A percentile compares a stretch with the other conserved stretches of the same genome.
Evolutionary conservation across 192 early-diverging fungal species (phyloP).

Genomic region (Coemansia sp.): DNA sequence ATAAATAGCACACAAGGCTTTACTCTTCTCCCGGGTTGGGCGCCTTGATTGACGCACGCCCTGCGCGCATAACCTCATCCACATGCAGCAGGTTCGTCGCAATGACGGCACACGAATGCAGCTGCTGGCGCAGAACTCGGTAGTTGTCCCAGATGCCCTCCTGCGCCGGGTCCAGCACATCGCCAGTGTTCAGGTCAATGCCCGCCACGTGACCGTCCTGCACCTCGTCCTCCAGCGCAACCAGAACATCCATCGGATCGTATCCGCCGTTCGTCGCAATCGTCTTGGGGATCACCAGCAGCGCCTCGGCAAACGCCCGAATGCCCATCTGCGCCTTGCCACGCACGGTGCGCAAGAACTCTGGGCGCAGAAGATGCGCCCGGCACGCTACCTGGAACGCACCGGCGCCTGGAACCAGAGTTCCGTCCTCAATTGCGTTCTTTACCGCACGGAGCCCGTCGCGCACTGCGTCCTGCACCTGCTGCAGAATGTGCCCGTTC

Average conservation of each 20-base stretch:
- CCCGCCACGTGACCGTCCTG: slow-evolving; percentile 89
- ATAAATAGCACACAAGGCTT: neutral
- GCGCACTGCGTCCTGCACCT: slow-evolving; percentile 97
- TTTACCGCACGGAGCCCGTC: slow-evolving; percentile 98
- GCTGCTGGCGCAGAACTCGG: slow-evolving; percentile 92
- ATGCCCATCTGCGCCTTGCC: slow-evolving; percentile 96
- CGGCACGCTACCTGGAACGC: slow-evolving; percentile 93
- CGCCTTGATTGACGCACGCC: slow-evolving; percentile 55
- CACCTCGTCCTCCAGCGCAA: slow-evolving; percentile 89
- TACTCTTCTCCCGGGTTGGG: slow-evolving; percentile 49
- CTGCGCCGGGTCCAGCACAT: slow-evolving; percentile 83
- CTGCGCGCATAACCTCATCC: slow-evolving; percentile 96
- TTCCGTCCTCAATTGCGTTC: slow-evolving; percentile 94
- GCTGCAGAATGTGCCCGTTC: slow-evolving; percentile 86
- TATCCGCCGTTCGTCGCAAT: slow-evolving; percentile 94
- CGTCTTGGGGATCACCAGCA: slow-evolving; percentile 96
- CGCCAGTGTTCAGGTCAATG: slow-evolving; percentile 90
- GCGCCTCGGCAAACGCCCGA: slow-evolving; percentile 93
- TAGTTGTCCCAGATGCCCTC: slow-evolving; percentile 99
- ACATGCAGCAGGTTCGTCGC: slow-evolving; percentile 96
- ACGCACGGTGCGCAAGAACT: slow-evolving; percentile 87
- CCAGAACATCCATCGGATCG: slow-evolving; percentile 94
- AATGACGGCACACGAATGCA: slow-evolving; percentile 97
- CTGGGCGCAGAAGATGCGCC: slow-evolving; percentile 68
- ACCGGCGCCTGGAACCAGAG: slow-evolving; percentile 89